Conservation (phyloP, 2,329 filamentous ascomycete genomes). For the Colletotrichum aenigma region DNA sequence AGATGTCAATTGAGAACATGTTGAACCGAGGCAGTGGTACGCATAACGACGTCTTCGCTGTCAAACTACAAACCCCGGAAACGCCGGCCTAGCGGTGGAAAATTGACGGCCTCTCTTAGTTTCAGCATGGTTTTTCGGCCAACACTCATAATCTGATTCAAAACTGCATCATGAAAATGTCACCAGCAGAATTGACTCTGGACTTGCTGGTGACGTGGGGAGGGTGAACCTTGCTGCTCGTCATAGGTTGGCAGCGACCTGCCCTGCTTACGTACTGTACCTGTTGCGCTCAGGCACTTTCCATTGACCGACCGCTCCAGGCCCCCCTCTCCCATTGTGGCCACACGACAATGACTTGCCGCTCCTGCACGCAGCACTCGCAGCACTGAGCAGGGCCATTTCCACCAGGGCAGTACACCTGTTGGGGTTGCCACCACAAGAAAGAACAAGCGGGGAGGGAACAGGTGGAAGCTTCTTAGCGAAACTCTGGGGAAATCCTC, state of each 20-base stretch:
- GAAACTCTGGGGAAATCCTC: slow-evolving; percentile 16
- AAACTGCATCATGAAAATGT: neutral
- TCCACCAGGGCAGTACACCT: neutral
- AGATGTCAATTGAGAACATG: neutral
- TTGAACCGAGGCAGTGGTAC: neutral
- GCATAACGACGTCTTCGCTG: neutral
- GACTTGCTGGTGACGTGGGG: neutral
- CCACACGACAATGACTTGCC: neutral
- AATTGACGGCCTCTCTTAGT: neutral
- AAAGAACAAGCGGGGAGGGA: neutral
- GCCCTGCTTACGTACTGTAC: neutral
- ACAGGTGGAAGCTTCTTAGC: slow-evolving; percentile 2
- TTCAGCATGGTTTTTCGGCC: neutral
- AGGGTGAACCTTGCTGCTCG: neutral
- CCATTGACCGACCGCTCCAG: neutral
- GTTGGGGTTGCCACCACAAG: neutral
- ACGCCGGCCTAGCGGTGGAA: neutral
- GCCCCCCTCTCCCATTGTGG: neutral
- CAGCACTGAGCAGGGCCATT: neutral
- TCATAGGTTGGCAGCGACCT: neutral
- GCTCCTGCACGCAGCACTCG: neutral
- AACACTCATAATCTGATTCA: neutral
- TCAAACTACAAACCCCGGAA: neutral
- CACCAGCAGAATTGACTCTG: slow-evolving; percentile 1
- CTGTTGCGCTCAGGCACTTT: neutral